Evolutionary conservation across 352 stramenopile species (phyloP).

Genomic region (Globisporangium spinosum): DNA sequence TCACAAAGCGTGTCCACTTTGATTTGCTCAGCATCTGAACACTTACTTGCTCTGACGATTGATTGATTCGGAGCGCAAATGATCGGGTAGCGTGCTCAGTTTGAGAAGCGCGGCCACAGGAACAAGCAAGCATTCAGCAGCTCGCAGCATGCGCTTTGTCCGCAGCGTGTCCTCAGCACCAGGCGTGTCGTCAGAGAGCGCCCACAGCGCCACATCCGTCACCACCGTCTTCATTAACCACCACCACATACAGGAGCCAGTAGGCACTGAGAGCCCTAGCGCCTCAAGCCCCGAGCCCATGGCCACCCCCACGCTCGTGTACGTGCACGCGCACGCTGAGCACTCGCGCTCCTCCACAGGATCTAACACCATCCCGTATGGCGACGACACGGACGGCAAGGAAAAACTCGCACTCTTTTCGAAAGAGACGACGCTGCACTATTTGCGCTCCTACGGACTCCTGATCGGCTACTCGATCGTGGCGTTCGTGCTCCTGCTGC

Average conservation of each 20-base stretch:
- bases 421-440: conserved; percentile 12
- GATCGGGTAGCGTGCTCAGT: background rate
- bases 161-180: background rate
- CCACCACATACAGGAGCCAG: conserved; percentile 4
- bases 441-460: conserved; percentile 30
- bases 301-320: conserved; percentile 10
- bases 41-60: background rate
- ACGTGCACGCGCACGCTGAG: conserved; percentile 2
- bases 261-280: background rate
- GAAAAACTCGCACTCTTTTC: conserved; percentile 9
- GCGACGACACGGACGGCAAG: conserved; percentile 17
- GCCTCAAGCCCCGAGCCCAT: background rate
- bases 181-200: background rate
- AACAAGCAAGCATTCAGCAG: background rate
- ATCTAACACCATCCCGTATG: background rate
- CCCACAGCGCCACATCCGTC: background rate
- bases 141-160: background rate
- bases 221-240: background rate
- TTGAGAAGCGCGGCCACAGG: background rate
- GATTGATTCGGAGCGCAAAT: background rate
- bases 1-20: background rate
- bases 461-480: conserved; percentile 45
- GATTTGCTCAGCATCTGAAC: background rate
- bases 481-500: conserved; percentile 34
- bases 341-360: background rate